Evolutionary conservation across 2,329 filamentous ascomycete genomes (phyloP).

Genomic region (Sarocladium brachiariae): DNA sequence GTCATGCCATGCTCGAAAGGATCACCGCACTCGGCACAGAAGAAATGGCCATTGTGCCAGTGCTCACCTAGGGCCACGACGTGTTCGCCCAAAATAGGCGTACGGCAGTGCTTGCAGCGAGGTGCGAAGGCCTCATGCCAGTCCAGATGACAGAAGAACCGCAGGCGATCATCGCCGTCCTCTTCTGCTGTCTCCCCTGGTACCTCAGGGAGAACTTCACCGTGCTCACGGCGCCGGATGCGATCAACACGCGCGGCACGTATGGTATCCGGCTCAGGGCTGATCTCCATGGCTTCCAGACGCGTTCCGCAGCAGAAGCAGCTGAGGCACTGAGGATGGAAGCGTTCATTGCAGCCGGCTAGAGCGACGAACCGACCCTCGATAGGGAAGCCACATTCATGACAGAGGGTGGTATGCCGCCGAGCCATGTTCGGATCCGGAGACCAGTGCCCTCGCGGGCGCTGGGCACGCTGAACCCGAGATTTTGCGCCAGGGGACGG

Average conservation of each 20-base stretch:
- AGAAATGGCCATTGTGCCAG: constrained; percentile 97
- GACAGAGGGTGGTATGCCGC: constrained; percentile 66
- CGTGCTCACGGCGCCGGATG: constrained; percentile 55
- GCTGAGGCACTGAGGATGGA: constrained; percentile 88
- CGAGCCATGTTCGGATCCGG: constrained; percentile 38
- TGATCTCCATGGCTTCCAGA: constrained; percentile 93
- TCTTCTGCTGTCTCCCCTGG: constrained; percentile 59
- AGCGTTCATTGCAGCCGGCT: constrained; percentile 63
- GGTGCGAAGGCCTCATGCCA: constrained; percentile 94
- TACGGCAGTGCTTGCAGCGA: constrained; percentile 91
- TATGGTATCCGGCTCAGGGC: constrained; percentile 73
- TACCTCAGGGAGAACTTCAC: constrained; percentile 54
- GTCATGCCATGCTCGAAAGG: constrained; percentile 70
- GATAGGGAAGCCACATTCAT: constrained; percentile 77
- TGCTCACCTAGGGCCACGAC: constrained; percentile 89
- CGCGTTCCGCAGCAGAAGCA: constrained; percentile 83
- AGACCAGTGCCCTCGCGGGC: constrained; percentile 51
- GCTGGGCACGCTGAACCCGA: constrained; percentile 26
- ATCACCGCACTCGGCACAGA: constrained; percentile 97
- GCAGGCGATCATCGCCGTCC: constrained; percentile 64
- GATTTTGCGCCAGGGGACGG: constrained; percentile 37
- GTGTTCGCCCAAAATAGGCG: constrained; percentile 91
- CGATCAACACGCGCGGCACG: constrained; percentile 66
- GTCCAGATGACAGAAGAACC: constrained; percentile 98
- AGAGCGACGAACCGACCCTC: constrained; percentile 85